These are phyloP conservation scores for Diaporthe citrichinensis DNA, from an alignment of 2,329 filamentous ascomycete species.

Conservation along the genomic window DNA sequence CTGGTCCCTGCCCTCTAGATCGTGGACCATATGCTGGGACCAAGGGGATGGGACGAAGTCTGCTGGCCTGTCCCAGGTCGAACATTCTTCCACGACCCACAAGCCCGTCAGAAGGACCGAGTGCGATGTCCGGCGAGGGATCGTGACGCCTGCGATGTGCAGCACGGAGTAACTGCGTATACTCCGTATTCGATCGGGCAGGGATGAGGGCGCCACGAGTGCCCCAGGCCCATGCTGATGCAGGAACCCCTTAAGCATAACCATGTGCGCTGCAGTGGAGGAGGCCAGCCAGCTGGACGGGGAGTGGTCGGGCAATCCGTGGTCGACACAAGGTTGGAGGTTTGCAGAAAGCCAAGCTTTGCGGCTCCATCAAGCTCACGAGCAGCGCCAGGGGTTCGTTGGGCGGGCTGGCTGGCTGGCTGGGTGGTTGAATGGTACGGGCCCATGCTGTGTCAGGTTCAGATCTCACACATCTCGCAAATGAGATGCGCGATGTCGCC, in stretches of 20 bases:
- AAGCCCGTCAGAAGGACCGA: conserved; percentile 16
- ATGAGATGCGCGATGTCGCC: not conserved
- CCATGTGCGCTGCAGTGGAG: not conserved
- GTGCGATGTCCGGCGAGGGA: conserved; percentile 9
- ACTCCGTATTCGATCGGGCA: not conserved
- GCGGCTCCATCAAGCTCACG: conserved; percentile 21
- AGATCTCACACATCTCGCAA: conserved; percentile 14
- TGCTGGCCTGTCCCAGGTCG: not conserved
- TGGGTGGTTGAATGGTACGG: not conserved
- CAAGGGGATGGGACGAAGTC: conserved; percentile 19
- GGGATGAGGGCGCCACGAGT: not conserved
- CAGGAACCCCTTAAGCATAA: conserved; percentile 24
- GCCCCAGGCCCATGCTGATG: not conserved
- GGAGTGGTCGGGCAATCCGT: conserved; percentile 11
- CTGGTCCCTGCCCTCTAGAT: conserved; percentile 14
- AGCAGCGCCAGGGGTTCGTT: not conserved
- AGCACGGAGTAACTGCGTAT: not conserved
- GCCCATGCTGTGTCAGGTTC: conserved; percentile 19
- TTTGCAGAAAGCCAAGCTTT: conserved; percentile 24
- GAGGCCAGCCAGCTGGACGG: not conserved
- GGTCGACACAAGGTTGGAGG: not conserved
- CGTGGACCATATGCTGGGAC: not conserved
- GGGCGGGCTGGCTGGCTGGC: not conserved
- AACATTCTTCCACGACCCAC: conserved; percentile 21
- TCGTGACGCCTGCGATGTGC: not conserved